Percentiles rank a stretch among this genome's conserved stretches.
Conservation (phyloP, 345 rosid genomes). For the Lepidium africanum region DNA sequence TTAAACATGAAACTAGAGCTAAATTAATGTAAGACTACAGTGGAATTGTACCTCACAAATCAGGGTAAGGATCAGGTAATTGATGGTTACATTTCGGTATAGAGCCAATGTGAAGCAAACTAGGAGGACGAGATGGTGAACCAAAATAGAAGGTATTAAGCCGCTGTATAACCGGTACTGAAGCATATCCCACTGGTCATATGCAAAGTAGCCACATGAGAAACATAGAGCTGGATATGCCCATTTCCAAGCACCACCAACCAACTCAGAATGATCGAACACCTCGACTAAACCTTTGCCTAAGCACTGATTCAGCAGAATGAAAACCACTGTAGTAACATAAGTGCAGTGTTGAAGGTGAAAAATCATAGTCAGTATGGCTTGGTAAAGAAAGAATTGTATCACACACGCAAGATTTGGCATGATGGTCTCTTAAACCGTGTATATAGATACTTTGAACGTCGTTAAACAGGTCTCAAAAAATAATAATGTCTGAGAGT, state of each 20-base stretch:
- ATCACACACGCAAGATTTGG: not conserved
- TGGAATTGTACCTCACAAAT: constrained; percentile 63
- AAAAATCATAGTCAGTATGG: constrained; percentile 13
- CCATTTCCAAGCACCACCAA: constrained; percentile 68
- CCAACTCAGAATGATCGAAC: constrained; percentile 67
- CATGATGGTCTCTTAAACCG: not conserved
- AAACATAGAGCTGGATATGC: constrained; percentile 76
- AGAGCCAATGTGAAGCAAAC: constrained; percentile 85
- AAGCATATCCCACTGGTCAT: constrained; percentile 96
- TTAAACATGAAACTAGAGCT: not conserved
- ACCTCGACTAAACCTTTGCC: constrained; percentile 38
- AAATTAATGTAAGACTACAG: not conserved
- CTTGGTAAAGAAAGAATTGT: not conserved
- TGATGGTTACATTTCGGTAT: constrained; percentile 75
- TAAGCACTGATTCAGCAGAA: constrained; percentile 48
- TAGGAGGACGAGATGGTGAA: constrained; percentile 80
- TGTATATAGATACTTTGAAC: not conserved
- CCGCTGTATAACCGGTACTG: constrained; percentile 66
- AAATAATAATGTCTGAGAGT: not conserved
- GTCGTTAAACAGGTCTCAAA: not conserved
- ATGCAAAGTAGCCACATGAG: constrained; percentile 91
- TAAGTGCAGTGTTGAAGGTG: not conserved
- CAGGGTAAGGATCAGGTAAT: constrained; percentile 80
- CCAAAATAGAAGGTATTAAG: constrained; percentile 62
- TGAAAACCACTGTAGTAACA: constrained; percentile 53